Conservation (phyloP, 2,329 filamentous ascomycete species). For the Hymenoscyphus occultus region DNA sequence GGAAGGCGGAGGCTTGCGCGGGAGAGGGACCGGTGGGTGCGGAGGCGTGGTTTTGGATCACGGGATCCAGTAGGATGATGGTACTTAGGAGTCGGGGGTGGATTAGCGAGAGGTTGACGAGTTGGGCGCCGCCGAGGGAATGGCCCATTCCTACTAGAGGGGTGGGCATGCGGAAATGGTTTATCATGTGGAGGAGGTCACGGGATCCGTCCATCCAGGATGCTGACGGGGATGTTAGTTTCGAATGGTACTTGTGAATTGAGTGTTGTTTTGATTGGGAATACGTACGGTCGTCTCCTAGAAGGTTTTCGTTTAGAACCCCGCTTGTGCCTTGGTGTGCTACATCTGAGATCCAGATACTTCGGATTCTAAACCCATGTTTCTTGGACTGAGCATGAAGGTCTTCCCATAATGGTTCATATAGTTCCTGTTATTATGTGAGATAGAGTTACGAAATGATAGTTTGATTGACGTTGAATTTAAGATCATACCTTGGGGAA, state of each 20-base stretch:
- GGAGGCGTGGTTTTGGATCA: constrained; percentile 57
- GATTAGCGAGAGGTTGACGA: constrained; percentile 69
- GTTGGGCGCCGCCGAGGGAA: constrained; percentile 77
- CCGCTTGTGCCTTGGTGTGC: constrained; percentile 79
- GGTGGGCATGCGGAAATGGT: constrained; percentile 77
- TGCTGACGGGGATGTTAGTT: constrained; percentile 46
- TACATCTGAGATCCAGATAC: constrained; percentile 90
- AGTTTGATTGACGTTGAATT: neutral
- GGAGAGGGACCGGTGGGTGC: constrained; percentile 39
- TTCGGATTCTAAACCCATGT: constrained; percentile 66
- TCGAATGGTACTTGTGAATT: neutral
- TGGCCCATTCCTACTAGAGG: constrained; percentile 85
- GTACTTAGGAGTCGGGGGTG: constrained; percentile 78
- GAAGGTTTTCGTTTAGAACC: constrained; percentile 67
- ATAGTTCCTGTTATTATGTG: constrained; percentile 64
- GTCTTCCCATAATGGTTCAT: constrained; percentile 89
- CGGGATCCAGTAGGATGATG: constrained; percentile 79
- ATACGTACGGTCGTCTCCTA: constrained; percentile 79
- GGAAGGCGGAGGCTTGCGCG: constrained; percentile 62
- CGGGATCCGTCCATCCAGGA: constrained; percentile 83
- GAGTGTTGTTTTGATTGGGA: neutral
- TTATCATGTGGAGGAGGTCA: constrained; percentile 82
- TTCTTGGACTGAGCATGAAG: constrained; percentile 57
- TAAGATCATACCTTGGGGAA: constrained; percentile 76
- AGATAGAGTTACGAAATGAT: neutral